Percentiles rank a stretch among this genome's conserved stretches.
These are phyloP conservation scores for Botrytis porri DNA, from an alignment of 2,329 filamentous ascomycete species.

Conservation along the genomic window DNA sequence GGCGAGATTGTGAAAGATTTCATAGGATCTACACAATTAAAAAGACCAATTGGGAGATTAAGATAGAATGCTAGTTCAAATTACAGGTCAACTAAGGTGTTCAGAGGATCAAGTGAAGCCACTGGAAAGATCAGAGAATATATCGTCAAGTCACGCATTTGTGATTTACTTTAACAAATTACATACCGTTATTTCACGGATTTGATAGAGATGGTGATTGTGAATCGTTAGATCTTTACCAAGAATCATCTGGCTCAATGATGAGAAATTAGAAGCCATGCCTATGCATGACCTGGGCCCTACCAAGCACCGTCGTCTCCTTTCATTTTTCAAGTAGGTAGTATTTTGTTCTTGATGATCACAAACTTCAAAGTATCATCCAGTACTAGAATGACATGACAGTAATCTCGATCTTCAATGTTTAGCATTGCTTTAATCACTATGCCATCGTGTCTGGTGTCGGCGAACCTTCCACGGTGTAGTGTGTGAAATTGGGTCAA, in stretches of 20 bases:
- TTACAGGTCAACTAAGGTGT: background rate
- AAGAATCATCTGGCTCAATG: background rate
- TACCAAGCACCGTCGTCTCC: background rate
- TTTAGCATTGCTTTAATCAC: background rate
- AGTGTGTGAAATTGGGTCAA: background rate
- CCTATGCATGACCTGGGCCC: background rate
- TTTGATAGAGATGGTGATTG: background rate
- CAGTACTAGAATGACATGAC: background rate
- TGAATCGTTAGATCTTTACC: background rate
- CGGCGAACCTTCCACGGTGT: too few species aligned
- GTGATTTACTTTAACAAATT: background rate
- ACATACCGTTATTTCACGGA: too few species aligned
- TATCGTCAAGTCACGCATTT: background rate
- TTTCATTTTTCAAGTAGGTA: background rate
- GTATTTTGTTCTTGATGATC: background rate
- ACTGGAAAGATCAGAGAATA: background rate
- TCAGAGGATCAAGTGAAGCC: background rate
- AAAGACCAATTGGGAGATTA: background rate
- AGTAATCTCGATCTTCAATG: background rate
- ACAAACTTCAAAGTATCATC: background rate
- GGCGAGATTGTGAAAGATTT: background rate
- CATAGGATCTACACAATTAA: too few species aligned
- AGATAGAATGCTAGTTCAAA: background rate
- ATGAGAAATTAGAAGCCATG: too few species aligned
- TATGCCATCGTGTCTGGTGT: background rate